These are phyloP conservation scores for Arthrobotrys iridis DNA, from an alignment of 2,329 filamentous ascomycete species.

Conservation along the genomic window DNA sequence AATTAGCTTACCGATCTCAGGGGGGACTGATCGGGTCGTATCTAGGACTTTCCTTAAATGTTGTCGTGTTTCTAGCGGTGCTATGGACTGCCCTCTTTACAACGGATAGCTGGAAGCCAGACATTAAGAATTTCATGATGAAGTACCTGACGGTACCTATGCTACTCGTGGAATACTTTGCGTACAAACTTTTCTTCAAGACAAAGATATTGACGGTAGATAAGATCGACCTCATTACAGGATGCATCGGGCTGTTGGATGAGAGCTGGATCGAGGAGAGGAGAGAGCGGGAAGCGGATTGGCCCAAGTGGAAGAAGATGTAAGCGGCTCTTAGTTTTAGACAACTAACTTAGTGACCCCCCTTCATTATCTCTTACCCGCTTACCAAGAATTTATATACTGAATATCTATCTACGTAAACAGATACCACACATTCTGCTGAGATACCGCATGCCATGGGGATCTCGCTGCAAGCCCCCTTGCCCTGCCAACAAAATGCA, in stretches of 20 bases:
- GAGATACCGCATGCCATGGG: neutral
- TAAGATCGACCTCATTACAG: constrained; percentile 45
- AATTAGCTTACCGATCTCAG: constrained; percentile 60
- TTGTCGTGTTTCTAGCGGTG: constrained; percentile 43
- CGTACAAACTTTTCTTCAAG: constrained; percentile 51
- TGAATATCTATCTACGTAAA: neutral
- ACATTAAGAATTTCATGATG: constrained; percentile 54
- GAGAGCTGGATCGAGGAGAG: constrained; percentile 51
- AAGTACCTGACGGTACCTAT: constrained; percentile 48
- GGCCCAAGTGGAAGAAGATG: constrained; percentile 52
- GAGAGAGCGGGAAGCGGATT: constrained; percentile 45
- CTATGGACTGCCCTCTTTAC: constrained; percentile 50
- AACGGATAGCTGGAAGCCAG: constrained; percentile 48
- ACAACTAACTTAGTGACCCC: neutral
- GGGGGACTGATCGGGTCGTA: constrained; percentile 45
- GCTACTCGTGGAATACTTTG: constrained; percentile 46
- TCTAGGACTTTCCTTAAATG: constrained; percentile 39
- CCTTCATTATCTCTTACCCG: too few relatives aligned
- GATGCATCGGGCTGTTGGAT: constrained; percentile 46
- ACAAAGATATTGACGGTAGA: constrained; percentile 45
- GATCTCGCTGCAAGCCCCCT: neutral
- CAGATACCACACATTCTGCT: constrained; percentile 52
- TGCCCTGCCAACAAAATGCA: neutral
- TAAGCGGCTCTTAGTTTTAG: constrained; percentile 10
- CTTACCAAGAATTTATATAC: neutral